phyloP scores from a whole-genome alignment of 176 grass and related monocot genomes.

The Aegilops tauschii region DNA sequence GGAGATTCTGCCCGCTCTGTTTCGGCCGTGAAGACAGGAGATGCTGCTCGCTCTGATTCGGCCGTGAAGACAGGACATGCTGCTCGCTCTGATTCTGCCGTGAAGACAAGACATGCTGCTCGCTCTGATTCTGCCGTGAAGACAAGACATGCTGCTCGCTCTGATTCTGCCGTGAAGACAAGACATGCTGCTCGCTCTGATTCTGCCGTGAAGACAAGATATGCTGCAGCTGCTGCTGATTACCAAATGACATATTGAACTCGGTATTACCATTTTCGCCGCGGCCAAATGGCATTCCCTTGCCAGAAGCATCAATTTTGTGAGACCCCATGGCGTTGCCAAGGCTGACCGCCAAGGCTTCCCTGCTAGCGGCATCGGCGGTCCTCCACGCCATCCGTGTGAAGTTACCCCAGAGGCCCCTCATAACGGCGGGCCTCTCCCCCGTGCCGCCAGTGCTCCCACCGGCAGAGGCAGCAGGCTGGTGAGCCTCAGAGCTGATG shows the following conservation, averaged over 20 bases:
- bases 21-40: background rate
- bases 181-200: background rate
- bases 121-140: background rate
- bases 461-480: constrained; percentile 38
- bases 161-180: too few relatives aligned
- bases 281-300: background rate
- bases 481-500: constrained; percentile 18
- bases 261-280: constrained; percentile 32
- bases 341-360: background rate
- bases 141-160: background rate
- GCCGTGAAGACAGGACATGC: background rate
- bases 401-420: constrained; percentile 87
- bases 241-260: constrained; percentile 35
- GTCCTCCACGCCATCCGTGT: constrained; percentile 48
- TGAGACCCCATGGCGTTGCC: background rate
- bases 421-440: constrained; percentile 48
- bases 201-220: background rate
- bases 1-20: too few relatives aligned
- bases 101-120: background rate
- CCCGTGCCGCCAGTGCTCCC: constrained; percentile 52
- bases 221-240: constrained; percentile 24
- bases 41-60: background rate
- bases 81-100: background rate
- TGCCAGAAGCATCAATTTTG: background rate
- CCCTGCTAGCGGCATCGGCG: constrained; percentile 27